Evolutionary conservation across 257 asterid species (phyloP).

Genomic region (Fraxinus americana): DNA sequence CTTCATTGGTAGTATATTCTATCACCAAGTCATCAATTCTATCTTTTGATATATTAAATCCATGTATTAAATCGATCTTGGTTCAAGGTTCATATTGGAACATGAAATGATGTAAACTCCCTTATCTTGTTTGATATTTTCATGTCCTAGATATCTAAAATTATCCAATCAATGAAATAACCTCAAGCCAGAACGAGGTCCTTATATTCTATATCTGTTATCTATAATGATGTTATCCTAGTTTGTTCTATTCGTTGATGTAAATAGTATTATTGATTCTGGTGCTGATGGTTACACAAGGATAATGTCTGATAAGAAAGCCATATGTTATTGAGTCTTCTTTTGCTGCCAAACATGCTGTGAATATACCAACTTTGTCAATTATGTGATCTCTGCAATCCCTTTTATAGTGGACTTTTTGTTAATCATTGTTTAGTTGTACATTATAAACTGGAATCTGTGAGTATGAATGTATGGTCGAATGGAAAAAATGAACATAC

Average conservation of each 20-base stretch:
- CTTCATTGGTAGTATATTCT: neutral
- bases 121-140: neutral
- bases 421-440: neutral
- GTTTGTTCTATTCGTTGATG: neutral
- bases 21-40: neutral
- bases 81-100: neutral
- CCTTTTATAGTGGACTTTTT: neutral
- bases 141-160: neutral
- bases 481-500: neutral
- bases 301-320: neutral
- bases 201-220: neutral
- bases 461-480: neutral
- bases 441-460: conserved; percentile 7
- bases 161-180: neutral
- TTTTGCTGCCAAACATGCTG: neutral
- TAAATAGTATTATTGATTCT: neutral
- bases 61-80: neutral
- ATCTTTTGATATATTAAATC: neutral
- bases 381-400: neutral
- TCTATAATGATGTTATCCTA: neutral
- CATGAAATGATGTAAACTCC: neutral
- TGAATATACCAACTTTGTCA: neutral
- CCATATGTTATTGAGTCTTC: neutral
- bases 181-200: no score
- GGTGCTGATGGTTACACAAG: neutral